Evolutionary conservation across 148 eudicot genomes (phyloP), one percentile per base, ranked within the genome.

Genomic region (Rhododendron vialii): DNA sequence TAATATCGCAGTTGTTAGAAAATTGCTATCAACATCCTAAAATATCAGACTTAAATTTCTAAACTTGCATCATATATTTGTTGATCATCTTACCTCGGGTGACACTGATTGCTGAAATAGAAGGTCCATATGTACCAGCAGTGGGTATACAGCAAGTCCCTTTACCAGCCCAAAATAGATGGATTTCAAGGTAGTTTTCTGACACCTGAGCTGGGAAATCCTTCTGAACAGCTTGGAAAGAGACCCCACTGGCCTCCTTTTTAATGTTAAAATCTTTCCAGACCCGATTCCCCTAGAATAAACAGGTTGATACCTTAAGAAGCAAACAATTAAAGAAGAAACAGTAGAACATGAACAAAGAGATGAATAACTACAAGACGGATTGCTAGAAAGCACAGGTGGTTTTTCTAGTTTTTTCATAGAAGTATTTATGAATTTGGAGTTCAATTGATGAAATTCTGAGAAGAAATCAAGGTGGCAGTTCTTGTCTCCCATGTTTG

Each of bases 81-180:
- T 8, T 63, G 36, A 47, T 65, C 82, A 59, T 74, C 78, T 83
- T 90, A 93, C 98, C 86, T 90, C 96, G 94, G 76, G 91, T 92
- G 61, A 91, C 94, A 69, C 96, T 93, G 90, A 96, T 86, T 57
- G 99, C 99, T 78, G 99, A 96, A 78, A 96, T 89, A 38, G 91
- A 85, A 81, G 98, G 98, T 73, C 99, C 98, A 85, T 95, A 96
- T 76, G 92, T 87, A 55, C 98, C 98, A 86, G 91, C 97, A 33
- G 3, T 0, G 84, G 98, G 98, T 75, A 94, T 86, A 89, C 98
- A 96, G 61, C 61, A 55, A 55, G 61, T 55, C 22, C 61, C 61
- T 17, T 55, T 55, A 18, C 61, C 61, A 55, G 61, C 61, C 61
- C 61, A 55, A 55, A 55, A 55, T 55, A 55, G 61, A 55, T 55